A percentile compares a stretch with the other conserved stretches of the same genome.
phyloP scores from a whole-genome alignment of 768 basidiomycete genomes.

The Mycena sanguinolenta region DNA sequence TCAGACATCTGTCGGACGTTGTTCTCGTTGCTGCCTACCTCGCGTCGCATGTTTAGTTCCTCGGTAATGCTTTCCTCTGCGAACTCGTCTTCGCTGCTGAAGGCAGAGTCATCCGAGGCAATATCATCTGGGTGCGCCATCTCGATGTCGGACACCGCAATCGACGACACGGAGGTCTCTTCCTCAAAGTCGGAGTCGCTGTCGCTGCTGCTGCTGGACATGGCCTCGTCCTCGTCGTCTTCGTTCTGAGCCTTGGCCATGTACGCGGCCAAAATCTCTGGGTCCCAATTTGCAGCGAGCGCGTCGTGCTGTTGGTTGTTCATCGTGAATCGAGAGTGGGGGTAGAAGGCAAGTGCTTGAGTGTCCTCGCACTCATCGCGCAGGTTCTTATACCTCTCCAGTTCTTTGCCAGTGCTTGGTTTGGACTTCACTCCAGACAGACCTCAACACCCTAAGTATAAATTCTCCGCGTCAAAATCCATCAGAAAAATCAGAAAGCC shows the following conservation, averaged over 20 bases:
- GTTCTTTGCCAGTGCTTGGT: neutral
- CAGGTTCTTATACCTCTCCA: constrained; percentile 29
- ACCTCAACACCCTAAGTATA: neutral
- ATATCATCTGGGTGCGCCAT: constrained; percentile 32
- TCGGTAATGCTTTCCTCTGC: constrained; percentile 24
- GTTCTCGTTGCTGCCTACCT: constrained; percentile 16
- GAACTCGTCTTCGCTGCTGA: constrained; percentile 40
- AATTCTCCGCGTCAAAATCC: constrained; percentile 3
- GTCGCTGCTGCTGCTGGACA: constrained; percentile 36
- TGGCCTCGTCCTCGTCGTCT: constrained; percentile 35
- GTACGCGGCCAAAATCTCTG: constrained; percentile 31
- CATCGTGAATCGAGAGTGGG: constrained; percentile 7
- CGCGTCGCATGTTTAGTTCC: constrained; percentile 32
- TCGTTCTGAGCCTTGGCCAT: constrained; percentile 25
- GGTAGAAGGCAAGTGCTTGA: constrained; percentile 5
- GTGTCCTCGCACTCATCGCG: too few relatives aligned
- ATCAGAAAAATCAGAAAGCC: constrained; percentile 37
- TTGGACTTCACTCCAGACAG: neutral
- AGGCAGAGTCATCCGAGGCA: constrained; percentile 32
- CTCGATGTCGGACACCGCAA: constrained; percentile 28
- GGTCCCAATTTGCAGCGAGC: constrained; percentile 38
- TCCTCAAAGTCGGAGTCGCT: constrained; percentile 34
- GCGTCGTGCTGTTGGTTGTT: constrained; percentile 20
- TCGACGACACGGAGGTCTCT: constrained; percentile 23
- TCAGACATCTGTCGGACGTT: neutral